A percentile compares a stretch with the other conserved stretches of the same genome.
These are phyloP conservation scores for Candida sakaeoensis DNA, from an alignment of 805 yeast genomes.

Conservation along the genomic window DNA sequence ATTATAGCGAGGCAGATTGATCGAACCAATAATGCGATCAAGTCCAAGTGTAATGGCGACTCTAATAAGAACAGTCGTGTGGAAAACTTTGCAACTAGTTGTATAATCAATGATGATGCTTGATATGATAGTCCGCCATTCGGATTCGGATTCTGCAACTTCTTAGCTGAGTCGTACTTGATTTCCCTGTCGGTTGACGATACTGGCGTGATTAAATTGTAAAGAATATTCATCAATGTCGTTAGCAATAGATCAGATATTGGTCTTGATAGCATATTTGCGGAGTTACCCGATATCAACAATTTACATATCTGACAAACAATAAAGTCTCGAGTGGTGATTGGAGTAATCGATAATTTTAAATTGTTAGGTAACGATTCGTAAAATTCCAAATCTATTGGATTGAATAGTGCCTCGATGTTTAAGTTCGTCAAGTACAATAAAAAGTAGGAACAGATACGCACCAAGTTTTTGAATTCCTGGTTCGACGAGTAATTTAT, in stretches of 20 bases:
- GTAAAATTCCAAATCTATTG: slow-evolving; percentile 42
- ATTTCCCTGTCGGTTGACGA: slow-evolving; percentile 21
- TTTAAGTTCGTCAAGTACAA: slow-evolving; percentile 44
- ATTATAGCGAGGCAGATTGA: slow-evolving; percentile 50
- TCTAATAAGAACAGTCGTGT: slow-evolving; percentile 30
- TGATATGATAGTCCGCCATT: slow-evolving; percentile 48
- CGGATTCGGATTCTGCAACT: slow-evolving; percentile 29
- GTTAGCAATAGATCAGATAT: slow-evolving; percentile 35
- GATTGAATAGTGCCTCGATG: slow-evolving; percentile 40
- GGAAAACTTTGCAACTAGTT: slow-evolving; percentile 39
- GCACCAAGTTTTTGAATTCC: slow-evolving; percentile 38
- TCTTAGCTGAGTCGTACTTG: slow-evolving; percentile 17
- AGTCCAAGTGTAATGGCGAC: slow-evolving; percentile 47
- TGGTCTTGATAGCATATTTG: slow-evolving; percentile 9
- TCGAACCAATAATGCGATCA: slow-evolving; percentile 56
- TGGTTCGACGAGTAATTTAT: slow-evolving; percentile 39
- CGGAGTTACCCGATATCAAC: slow-evolving; percentile 16
- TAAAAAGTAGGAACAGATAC: slow-evolving; percentile 50
- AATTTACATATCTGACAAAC: slow-evolving; percentile 49
- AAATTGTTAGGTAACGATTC: slow-evolving; percentile 52
- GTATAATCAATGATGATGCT: slow-evolving; percentile 45
- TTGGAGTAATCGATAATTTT: slow-evolving; percentile 38
- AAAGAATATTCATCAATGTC: slow-evolving; percentile 54
- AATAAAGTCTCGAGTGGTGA: slow-evolving; percentile 62
- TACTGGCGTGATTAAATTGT: slow-evolving; percentile 50